These are phyloP conservation scores for Acer saccharum DNA, from an alignment of 345 rosid genomes.

Conservation along the genomic window DNA sequence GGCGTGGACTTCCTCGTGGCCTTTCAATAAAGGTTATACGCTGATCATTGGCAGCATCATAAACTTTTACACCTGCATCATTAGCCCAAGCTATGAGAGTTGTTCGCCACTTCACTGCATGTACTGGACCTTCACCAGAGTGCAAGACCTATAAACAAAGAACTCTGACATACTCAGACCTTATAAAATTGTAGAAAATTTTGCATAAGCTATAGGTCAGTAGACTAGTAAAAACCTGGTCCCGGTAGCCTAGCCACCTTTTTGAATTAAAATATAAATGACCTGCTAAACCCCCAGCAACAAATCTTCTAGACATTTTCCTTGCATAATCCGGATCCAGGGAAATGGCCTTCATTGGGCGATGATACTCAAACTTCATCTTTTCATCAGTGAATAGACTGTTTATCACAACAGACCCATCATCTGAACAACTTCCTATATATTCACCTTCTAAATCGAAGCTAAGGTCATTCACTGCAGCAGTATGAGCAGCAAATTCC, in stretches of 20 bases:
- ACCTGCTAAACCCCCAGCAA: constrained; percentile 98
- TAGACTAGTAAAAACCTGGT: constrained; percentile 67
- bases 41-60: constrained; percentile 88
- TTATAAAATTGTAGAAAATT: not conserved
- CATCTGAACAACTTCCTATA: constrained; percentile 97
- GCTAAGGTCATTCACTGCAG: constrained; percentile 91
- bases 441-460: constrained; percentile 93
- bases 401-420: constrained; percentile 86
- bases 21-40: constrained; percentile 93
- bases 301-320: constrained; percentile 76
- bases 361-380: constrained; percentile 90
- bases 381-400: constrained; percentile 96
- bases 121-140: constrained; percentile 99
- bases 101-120: constrained; percentile 87
- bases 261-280: constrained; percentile 81
- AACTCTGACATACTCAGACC: constrained; percentile 17
- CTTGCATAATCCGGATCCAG: constrained; percentile 87
- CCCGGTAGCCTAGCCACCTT: constrained; percentile 87
- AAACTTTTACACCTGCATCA: constrained; percentile 94
- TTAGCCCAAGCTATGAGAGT: constrained; percentile 99
- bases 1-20: constrained; percentile 89
- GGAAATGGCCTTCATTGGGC: constrained; percentile 96
- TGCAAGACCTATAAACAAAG: constrained; percentile 69
- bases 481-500: constrained; percentile 76
- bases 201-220: constrained; percentile 1